Evolutionary conservation across 768 basidiomycete genomes (phyloP).

Genomic region (Stropharia rugosoannulata): DNA sequence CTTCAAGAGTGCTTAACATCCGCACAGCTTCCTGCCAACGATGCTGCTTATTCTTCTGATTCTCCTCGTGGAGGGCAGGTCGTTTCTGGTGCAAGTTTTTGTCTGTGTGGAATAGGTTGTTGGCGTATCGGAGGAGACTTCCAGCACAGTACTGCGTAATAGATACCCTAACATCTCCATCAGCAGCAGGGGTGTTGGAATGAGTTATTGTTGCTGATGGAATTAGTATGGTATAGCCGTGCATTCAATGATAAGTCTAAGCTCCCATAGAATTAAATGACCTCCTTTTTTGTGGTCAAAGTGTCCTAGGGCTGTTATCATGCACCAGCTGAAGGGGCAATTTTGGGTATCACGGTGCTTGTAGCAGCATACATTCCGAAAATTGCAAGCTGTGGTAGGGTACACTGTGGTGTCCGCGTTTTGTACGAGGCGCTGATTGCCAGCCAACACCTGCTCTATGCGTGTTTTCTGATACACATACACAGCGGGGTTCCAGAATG

Average conservation of each 20-base stretch:
- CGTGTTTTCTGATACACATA: background rate
- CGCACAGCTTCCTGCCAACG: too few relatives aligned
- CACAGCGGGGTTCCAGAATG: slow-evolving; percentile 5
- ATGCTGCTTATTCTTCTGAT: background rate
- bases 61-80: background rate
- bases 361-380: slow-evolving; percentile 1
- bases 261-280: too few relatives aligned
- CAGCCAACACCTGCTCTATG: background rate
- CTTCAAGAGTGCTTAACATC: too few relatives aligned
- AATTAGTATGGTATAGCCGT: slow-evolving; percentile 20
- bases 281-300: too few relatives aligned
- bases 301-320: too few relatives aligned
- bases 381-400: slow-evolving; percentile 5
- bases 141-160: too few relatives aligned
- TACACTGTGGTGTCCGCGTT: background rate
- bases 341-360: slow-evolving; percentile 29
- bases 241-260: slow-evolving; percentile 22
- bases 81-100: background rate
- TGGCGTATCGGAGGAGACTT: slow-evolving; percentile 20
- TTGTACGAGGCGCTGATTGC: background rate
- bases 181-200: slow-evolving; percentile 20
- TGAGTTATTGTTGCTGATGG: slow-evolving; percentile 26
- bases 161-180: slow-evolving; percentile 17
- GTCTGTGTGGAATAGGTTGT: slow-evolving; percentile 24
- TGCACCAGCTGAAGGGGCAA: too few relatives aligned